Evolutionary conservation across 305 asterid species (phyloP).

Genomic region (Fraxinus greggii): DNA sequence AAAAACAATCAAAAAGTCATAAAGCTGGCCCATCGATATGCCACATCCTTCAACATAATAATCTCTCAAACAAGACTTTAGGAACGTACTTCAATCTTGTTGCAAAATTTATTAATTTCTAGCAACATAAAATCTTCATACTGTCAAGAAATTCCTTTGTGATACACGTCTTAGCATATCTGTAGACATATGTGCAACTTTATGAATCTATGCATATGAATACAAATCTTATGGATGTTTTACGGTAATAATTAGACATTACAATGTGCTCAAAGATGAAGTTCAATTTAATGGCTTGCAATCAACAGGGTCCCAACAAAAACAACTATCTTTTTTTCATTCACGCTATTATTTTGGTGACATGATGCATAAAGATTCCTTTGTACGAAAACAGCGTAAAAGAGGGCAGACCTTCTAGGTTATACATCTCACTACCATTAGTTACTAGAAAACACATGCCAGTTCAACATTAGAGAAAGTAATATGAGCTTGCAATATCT

Average conservation of each 20-base stretch:
- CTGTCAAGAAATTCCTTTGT: slow-evolving; percentile 4
- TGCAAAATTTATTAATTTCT: not conserved
- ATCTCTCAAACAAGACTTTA: slow-evolving; percentile 1
- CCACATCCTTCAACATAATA: not conserved
- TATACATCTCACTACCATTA: not conserved
- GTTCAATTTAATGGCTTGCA: not conserved
- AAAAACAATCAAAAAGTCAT: not conserved
- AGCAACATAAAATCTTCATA: not conserved
- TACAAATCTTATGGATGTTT: not conserved
- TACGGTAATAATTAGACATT: not conserved
- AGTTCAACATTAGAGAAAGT: not conserved
- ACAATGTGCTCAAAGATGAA: not conserved
- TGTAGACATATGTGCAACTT: not conserved
- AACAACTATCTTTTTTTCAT: not conserved
- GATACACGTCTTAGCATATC: not conserved
- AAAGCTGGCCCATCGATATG: slow-evolving; percentile 2
- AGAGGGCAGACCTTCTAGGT: not conserved
- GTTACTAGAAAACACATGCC: not conserved
- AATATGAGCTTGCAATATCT: not conserved
- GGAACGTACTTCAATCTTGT: not conserved
- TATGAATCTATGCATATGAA: not conserved
- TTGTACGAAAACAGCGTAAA: not conserved
- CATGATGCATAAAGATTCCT: not conserved
- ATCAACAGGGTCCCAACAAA: not conserved
- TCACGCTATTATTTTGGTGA: not conserved